phyloP scores from a whole-genome alignment of 208 protist species.

The Jaenimonas drosophilae region DNA sequence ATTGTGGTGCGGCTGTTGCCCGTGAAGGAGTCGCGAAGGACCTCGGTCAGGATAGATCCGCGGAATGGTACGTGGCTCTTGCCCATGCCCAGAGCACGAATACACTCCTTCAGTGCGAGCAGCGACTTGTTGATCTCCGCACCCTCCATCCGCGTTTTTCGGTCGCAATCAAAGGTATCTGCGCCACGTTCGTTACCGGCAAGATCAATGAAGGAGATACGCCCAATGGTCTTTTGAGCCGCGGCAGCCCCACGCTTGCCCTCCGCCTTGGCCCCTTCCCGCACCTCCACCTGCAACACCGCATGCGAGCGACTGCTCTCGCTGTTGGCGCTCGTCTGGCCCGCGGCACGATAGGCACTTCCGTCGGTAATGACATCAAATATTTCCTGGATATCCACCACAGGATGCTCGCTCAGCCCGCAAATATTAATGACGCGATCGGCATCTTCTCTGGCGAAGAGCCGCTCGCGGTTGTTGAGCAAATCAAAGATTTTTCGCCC shows the following conservation, averaged over 20 bases:
- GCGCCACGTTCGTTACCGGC: slow-evolving; percentile 97
- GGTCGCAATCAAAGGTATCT: slow-evolving; percentile 93
- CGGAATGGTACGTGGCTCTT: slow-evolving; percentile 97
- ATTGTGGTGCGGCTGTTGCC: slow-evolving; percentile 95
- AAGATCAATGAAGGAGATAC: slow-evolving; percentile 98
- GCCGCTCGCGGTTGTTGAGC: slow-evolving; percentile 89
- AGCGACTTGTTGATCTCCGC: slow-evolving; percentile 99
- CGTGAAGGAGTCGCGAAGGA: slow-evolving; percentile 94
- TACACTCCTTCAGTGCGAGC: slow-evolving; percentile 98
- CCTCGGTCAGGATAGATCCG: slow-evolving; percentile 96
- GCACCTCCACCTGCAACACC: slow-evolving; percentile 84
- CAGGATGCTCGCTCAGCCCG: slow-evolving; percentile 86
- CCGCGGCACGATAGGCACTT: slow-evolving; percentile 72
- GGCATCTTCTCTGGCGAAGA: slow-evolving; percentile 91
- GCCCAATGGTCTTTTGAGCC: slow-evolving; percentile 70
- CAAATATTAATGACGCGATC: slow-evolving; percentile 93
- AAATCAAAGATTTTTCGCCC: slow-evolving; percentile 96
- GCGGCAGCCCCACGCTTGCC: slow-evolving; percentile 14
- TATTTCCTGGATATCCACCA: slow-evolving; percentile 77
- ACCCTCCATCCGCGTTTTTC: slow-evolving; percentile 94
- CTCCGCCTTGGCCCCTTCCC: slow-evolving; percentile 25
- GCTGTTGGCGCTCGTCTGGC: slow-evolving; percentile 87
- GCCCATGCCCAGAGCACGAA: slow-evolving; percentile 92
- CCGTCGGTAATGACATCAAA: slow-evolving; percentile 90
- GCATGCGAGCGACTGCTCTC: slow-evolving; percentile 91